Evolutionary conservation across 192 early-diverging fungal genomes (phyloP).

Genomic region (Phlyctochytrium planicorne): DNA sequence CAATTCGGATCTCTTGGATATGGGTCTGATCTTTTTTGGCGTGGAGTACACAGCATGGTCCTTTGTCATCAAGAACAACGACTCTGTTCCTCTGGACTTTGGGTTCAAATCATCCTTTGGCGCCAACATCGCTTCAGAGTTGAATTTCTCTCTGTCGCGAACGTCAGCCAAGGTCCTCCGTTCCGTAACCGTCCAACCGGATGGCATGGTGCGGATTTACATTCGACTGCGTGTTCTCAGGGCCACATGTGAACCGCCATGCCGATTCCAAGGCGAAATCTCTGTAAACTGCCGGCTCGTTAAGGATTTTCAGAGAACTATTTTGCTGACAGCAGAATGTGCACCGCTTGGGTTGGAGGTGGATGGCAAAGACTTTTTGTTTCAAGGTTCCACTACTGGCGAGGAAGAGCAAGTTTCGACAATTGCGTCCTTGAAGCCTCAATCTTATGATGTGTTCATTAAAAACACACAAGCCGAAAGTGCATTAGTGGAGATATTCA

Average conservation of each 20-base stretch:
- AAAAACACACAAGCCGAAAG: no score
- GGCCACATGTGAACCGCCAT: slow-evolving; percentile 18
- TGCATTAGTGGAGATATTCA: no score
- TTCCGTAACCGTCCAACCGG: slow-evolving; percentile 64
- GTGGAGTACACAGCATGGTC: slow-evolving; percentile 69
- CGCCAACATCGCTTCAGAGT: slow-evolving; percentile 62
- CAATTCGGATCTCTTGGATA: slow-evolving; percentile 54
- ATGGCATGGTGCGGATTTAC: slow-evolving; percentile 66
- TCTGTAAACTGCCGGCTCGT: slow-evolving; percentile 77
- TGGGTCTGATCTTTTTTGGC: slow-evolving; percentile 72
- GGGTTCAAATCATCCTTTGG: slow-evolving; percentile 66
- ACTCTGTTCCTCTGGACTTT: slow-evolving; percentile 74
- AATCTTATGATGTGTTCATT: no score
- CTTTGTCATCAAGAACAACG: slow-evolving; percentile 74
- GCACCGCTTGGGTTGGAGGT: no score
- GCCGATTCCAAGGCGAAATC: slow-evolving; percentile 54
- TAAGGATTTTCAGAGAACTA: slow-evolving; percentile 76
- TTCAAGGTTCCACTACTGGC: no score
- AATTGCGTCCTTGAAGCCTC: no score
- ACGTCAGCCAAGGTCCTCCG: slow-evolving; percentile 71
- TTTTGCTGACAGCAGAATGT: slow-evolving; percentile 62
- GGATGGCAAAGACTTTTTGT: no score
- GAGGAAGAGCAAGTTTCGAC: no score
- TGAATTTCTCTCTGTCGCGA: slow-evolving; percentile 74
- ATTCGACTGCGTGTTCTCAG: slow-evolving; percentile 58